phyloP scores from a whole-genome alignment of 768 basidiomycete species.

The Piloderma croceum region DNA sequence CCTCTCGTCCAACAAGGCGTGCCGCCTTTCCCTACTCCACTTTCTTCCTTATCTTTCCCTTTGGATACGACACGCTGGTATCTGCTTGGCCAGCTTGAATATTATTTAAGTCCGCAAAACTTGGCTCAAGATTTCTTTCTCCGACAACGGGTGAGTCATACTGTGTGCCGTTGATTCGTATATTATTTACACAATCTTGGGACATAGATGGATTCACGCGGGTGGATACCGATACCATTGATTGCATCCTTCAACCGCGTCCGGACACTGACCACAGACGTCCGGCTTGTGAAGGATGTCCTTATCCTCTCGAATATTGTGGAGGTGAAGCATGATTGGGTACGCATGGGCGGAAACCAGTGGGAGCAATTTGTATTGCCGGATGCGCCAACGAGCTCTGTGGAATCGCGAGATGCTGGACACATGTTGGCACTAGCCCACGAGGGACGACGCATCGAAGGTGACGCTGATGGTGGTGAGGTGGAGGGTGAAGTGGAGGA shows the following conservation, averaged over 20 bases:
- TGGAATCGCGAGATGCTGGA: constrained; percentile 32
- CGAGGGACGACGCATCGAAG: constrained; percentile 5
- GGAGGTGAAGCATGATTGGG: constrained; percentile 64
- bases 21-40: constrained; percentile 39
- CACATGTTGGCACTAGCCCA: constrained; percentile 8
- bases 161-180: constrained; percentile 5
- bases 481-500: constrained; percentile 43
- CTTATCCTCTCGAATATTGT: constrained; percentile 60
- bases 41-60: constrained; percentile 44
- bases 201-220: constrained; percentile 78
- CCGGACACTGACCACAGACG: constrained; percentile 54
- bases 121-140: constrained; percentile 84
- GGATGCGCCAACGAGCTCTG: constrained; percentile 47
- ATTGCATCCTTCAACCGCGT: constrained; percentile 89
- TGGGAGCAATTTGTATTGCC: constrained; percentile 66
- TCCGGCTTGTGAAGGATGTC: constrained; percentile 62
- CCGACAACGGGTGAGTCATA: constrained; percentile 58
- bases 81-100: constrained; percentile 82
- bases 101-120: constrained; percentile 88
- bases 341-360: constrained; percentile 62
- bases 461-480: constrained; percentile 28
- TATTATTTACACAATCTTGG: neutral
- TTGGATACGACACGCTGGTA: constrained; percentile 63
- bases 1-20: constrained; percentile 17
- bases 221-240: constrained; percentile 79